Evolutionary conservation across 768 basidiomycete species (phyloP).

Genomic region (Collybia nuda): DNA sequence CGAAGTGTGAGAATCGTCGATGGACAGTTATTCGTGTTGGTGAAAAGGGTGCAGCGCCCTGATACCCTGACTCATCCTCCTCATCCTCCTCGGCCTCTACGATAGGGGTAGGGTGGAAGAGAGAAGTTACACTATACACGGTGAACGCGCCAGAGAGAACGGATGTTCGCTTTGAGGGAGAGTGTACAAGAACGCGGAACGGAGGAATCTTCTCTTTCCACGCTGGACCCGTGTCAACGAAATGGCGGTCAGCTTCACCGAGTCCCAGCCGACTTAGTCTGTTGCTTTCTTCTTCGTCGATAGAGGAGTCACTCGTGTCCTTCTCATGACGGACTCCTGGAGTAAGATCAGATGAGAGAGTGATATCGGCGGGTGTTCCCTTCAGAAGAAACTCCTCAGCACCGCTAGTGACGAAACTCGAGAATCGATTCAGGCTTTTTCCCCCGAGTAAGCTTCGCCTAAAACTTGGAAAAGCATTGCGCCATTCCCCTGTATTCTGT

Average conservation of each 20-base stretch:
- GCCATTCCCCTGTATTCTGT: slow-evolving; percentile 74
- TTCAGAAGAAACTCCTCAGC: slow-evolving; percentile 84
- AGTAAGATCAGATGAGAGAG: slow-evolving; percentile 13
- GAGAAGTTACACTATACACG: slow-evolving; percentile 72
- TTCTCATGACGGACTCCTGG: slow-evolving; percentile 19
- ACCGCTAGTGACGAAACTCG: slow-evolving; percentile 82
- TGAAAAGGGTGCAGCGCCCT: slow-evolving; percentile 23
- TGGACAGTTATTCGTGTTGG: slow-evolving; percentile 69
- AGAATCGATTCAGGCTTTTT: slow-evolving; percentile 82
- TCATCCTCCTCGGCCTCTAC: slow-evolving; percentile 8
- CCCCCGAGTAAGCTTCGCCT: slow-evolving; percentile 72
- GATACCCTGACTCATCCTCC: slow-evolving; percentile 14
- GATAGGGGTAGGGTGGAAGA: slow-evolving; percentile 45
- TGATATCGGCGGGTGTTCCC: slow-evolving; percentile 43
- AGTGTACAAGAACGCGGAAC: slow-evolving; percentile 77
- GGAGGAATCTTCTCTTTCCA: slow-evolving; percentile 76
- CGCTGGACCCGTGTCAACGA: slow-evolving; percentile 64
- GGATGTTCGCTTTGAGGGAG: slow-evolving; percentile 73
- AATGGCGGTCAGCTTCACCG: slow-evolving; percentile 67
- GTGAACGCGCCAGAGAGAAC: slow-evolving; percentile 71
- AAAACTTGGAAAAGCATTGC: slow-evolving; percentile 59
- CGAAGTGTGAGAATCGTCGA: slow-evolving; percentile 85
- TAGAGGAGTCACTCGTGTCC: slow-evolving; percentile 30
- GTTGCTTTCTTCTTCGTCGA: slow-evolving; percentile 41
- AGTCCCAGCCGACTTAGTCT: slow-evolving; percentile 39